A percentile compares a stretch with the other conserved stretches of the same genome.
phyloP scores from a whole-genome alignment of 768 basidiomycete species.

The Naganishia randhawae region DNA sequence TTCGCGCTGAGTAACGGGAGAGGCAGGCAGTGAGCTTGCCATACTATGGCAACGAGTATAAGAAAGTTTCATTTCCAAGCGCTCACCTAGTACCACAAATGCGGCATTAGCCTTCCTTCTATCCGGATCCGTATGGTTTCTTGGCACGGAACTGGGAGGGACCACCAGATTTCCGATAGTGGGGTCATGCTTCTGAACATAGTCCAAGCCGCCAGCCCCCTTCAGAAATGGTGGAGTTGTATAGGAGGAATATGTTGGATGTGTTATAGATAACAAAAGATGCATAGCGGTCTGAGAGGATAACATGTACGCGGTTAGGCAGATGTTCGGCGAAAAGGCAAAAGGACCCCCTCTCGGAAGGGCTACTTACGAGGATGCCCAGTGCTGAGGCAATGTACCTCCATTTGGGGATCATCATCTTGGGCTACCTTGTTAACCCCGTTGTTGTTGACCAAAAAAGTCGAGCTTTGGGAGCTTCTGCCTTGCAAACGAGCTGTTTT shows the following conservation, averaged over 20 bases:
- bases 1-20: slow-evolving; percentile 32
- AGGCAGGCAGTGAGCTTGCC: neutral
- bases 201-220: neutral
- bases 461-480: neutral
- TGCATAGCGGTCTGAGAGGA: slow-evolving; percentile 43
- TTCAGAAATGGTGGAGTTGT: slow-evolving; percentile 34
- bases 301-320: neutral
- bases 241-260: slow-evolving; percentile 46
- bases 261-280: slow-evolving; percentile 42
- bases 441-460: neutral
- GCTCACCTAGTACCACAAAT: slow-evolving; percentile 64
- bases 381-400: slow-evolving; percentile 42
- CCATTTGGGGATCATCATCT: slow-evolving; percentile 47
- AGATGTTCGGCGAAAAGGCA: too few species aligned
- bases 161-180: slow-evolving; percentile 20
- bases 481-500: neutral
- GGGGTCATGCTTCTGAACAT: slow-evolving; percentile 4
- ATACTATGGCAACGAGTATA: too few species aligned
- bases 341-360: neutral
- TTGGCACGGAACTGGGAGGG: slow-evolving; percentile 6
- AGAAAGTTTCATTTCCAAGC: slow-evolving; percentile 40
- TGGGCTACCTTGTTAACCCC: slow-evolving; percentile 22
- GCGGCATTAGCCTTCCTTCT: slow-evolving; percentile 68
- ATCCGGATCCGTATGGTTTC: slow-evolving; percentile 29
- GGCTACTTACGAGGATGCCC: slow-evolving; percentile 38